Conservation (phyloP, 192 early-diverging fungal genomes). For the Podila epigama region DNA sequence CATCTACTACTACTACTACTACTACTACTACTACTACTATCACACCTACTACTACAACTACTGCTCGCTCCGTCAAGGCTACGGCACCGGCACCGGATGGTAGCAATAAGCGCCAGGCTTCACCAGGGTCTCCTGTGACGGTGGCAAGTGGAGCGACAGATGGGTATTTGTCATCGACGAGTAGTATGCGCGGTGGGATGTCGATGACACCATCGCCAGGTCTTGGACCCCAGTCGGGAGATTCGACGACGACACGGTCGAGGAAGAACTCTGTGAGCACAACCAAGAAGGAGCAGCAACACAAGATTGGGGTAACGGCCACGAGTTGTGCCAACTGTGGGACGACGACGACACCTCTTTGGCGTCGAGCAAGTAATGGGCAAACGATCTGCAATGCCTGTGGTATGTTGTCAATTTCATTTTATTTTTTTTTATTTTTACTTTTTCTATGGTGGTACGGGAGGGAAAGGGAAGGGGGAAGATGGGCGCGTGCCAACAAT, state of each 20-base stretch:
- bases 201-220: constrained; percentile 27
- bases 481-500: neutral
- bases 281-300: constrained; percentile 51
- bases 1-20: too few relatives aligned
- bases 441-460: neutral
- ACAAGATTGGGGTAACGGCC: constrained; percentile 53
- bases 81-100: constrained; percentile 3
- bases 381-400: constrained; percentile 97
- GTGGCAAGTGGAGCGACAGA: neutral
- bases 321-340: constrained; percentile 86
- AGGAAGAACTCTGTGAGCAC: constrained; percentile 25
- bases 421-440: neutral
- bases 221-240: constrained; percentile 5
- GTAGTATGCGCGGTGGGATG: neutral
- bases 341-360: constrained; percentile 90
- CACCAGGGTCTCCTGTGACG: constrained; percentile 8
- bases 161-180: neutral
- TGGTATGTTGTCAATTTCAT: constrained; percentile 63
- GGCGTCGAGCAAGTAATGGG: constrained; percentile 87
- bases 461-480: neutral
- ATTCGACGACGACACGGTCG: constrained; percentile 11
- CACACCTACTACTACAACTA: neutral
- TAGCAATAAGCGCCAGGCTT: constrained; percentile 20
- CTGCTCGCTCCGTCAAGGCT: neutral
- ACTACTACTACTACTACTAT: constrained; percentile 1